Conservation (phyloP, 1,139 yeast species). For the Protomyces gravidus region DNA sequence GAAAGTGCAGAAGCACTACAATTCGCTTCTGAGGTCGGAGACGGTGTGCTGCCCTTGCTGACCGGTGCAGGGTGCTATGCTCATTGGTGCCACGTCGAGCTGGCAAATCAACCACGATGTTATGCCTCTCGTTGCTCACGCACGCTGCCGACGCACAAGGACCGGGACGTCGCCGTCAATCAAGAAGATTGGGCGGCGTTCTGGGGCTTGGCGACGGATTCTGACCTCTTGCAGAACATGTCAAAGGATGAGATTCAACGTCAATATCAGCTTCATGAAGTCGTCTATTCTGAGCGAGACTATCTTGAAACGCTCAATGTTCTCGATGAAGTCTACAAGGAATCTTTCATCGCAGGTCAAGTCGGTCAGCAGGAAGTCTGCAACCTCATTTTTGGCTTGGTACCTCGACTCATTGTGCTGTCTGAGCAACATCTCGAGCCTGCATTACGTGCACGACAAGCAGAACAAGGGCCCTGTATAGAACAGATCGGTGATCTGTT, state of each 20-base stretch:
- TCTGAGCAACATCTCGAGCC: constrained; percentile 56
- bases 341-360: constrained; percentile 47
- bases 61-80: constrained; percentile 44
- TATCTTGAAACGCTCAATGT: constrained; percentile 65
- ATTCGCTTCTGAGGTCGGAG: constrained; percentile 38
- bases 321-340: constrained; percentile 57
- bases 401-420: constrained; percentile 56
- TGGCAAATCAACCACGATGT: constrained; percentile 37
- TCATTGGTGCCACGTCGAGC: constrained; percentile 40
- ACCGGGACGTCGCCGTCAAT: not conserved
- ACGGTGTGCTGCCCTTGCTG: constrained; percentile 49
- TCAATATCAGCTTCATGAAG: constrained; percentile 74
- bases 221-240: constrained; percentile 43
- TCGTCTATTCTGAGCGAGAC: constrained; percentile 69
- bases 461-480: constrained; percentile 63
- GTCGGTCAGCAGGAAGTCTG: constrained; percentile 54
- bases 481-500: constrained; percentile 62
- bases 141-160: constrained; percentile 30
- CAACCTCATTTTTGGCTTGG: constrained; percentile 57
- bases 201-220: constrained; percentile 55
- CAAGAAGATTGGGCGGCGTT: constrained; percentile 28
- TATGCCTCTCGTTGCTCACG: constrained; percentile 39
- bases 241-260: constrained; percentile 54
- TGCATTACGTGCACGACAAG: constrained; percentile 51
- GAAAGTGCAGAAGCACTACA: constrained; percentile 36